Percentiles rank a stretch among this genome's conserved stretches.
These are phyloP conservation scores for Neoascochyta sp. DNA, from an alignment of 2,329 filamentous ascomycete species.

Conservation along the genomic window DNA sequence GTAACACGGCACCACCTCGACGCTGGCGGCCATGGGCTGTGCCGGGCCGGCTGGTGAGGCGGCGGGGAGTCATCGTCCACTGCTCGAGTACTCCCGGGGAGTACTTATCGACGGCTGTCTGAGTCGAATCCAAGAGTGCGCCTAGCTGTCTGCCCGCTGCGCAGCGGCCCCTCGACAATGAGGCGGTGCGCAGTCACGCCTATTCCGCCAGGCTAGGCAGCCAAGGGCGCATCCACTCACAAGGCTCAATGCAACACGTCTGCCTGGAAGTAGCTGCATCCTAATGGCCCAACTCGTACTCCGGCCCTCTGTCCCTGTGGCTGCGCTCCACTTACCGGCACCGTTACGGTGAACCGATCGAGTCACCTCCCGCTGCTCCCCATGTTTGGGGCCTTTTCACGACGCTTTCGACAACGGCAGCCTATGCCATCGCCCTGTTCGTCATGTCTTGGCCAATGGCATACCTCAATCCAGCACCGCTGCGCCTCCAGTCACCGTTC, in stretches of 20 bases:
- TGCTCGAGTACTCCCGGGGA: slow-evolving; percentile 18
- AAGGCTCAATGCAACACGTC: slow-evolving; percentile 16
- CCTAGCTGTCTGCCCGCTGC: slow-evolving; percentile 28
- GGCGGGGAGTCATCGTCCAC: slow-evolving; percentile 16
- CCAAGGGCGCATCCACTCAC: slow-evolving; percentile 25
- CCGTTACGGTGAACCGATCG: slow-evolving; percentile 22
- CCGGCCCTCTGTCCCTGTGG: slow-evolving; percentile 17
- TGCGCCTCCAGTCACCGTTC: slow-evolving; percentile 11
- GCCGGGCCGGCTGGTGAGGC: slow-evolving; percentile 25
- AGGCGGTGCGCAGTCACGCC: slow-evolving; percentile 27
- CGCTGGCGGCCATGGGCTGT: slow-evolving; percentile 24
- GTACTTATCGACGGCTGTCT: slow-evolving; percentile 32
- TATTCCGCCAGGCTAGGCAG: slow-evolving; percentile 27
- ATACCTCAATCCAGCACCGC: slow-evolving; percentile 6
- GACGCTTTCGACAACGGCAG: slow-evolving; percentile 28
- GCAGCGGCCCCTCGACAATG: slow-evolving; percentile 16
- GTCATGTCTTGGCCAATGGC: slow-evolving; percentile 21
- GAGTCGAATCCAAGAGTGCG: slow-evolving; percentile 9
- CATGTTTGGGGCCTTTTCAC: too few relatives aligned
- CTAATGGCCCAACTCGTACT: slow-evolving; percentile 21
- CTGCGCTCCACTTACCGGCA: slow-evolving; percentile 19
- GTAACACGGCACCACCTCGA: slow-evolving; percentile 8
- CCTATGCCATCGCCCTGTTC: slow-evolving; percentile 28
- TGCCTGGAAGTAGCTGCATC: slow-evolving; percentile 22
- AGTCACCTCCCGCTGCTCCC: slow-evolving; percentile 24